A percentile compares a stretch with the other conserved stretches of the same genome.
Conservation (phyloP, 2,329 filamentous ascomycete genomes). For the Beauveria brongniartii region DNA sequence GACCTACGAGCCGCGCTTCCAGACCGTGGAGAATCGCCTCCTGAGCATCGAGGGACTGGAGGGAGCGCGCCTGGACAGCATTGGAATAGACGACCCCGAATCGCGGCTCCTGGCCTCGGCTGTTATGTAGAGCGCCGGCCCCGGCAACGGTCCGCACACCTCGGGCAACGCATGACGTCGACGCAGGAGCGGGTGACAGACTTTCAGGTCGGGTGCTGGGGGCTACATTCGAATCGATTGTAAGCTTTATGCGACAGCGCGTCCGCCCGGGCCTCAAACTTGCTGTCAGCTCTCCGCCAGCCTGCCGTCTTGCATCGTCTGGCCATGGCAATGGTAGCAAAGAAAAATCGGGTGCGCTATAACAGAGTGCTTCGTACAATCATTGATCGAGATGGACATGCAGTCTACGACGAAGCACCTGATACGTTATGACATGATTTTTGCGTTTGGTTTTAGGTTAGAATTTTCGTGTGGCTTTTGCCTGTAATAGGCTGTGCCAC, state of each 20-base stretch:
- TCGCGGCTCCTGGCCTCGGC: conserved; percentile 34
- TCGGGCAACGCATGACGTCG: background rate
- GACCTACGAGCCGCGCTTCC: conserved; percentile 36
- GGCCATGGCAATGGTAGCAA: background rate
- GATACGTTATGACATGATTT: conserved; percentile 1
- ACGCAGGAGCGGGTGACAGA: background rate
- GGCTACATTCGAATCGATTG: background rate
- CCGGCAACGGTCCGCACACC: conserved; percentile 2
- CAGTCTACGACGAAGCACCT: background rate
- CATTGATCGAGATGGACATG: background rate
- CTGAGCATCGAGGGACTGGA: conserved; percentile 32
- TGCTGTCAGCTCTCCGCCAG: background rate
- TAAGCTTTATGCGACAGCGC: background rate
- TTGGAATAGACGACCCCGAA: conserved; percentile 39
- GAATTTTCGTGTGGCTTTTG: background rate
- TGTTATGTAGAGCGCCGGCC: conserved; percentile 31
- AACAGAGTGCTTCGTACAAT: background rate
- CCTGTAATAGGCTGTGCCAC: background rate
- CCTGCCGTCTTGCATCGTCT: background rate
- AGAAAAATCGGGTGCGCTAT: background rate
- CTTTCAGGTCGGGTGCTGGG: background rate
- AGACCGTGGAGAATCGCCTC: conserved; percentile 31
- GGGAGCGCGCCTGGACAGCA: conserved; percentile 33
- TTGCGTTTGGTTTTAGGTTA: background rate
- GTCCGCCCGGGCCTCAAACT: background rate